Evolutionary conservation across 2,329 filamentous ascomycete genomes (phyloP), one percentile per base, ranked within the genome.

Genomic region (Colletotrichum scovillei): DNA sequence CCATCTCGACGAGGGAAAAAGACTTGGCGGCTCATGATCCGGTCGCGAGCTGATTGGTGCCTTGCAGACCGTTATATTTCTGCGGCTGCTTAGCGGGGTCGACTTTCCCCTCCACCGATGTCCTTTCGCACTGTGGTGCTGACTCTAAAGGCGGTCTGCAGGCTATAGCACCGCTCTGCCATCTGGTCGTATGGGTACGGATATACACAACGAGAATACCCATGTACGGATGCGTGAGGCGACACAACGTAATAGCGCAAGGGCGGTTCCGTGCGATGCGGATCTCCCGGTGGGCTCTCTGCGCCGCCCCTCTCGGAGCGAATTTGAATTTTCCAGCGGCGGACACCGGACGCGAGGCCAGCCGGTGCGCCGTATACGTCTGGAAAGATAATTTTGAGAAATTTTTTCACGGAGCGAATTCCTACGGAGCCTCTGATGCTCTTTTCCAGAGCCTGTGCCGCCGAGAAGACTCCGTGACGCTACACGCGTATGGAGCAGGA

Each of bases 51-150:
- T 67, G 67, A 73, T 73, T 72, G 71, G 67, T 67, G 67, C 62
- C 70, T 67, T 73, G 71, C 62, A 63, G 71, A 58, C 71, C 67
- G 71, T 73, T 72, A 52, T 63, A 72, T 63, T 69, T 62, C 55
- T 73, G 62, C 71, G 60, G 67, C 67, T 71, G 60, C 56, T 66
- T 72, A 58, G 71, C 63, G 71, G 71, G 67, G 62, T 73, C 53
- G 55, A 53, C 8, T 19, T 58, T 32, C 67, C 67, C 46, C 67
- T 72, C 71, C 71, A 56, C 35, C 5, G 49, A 49, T 24, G 14
- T 12, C 24, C 56, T 28, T 32, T 72, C 71, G 68, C 71, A 73
- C 71, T 73, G 67, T 73, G 71, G 59, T 49, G 22, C 35, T n/a
- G n/a, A 42, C 35, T 4, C 59, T 22, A 19, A 70, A 46, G 59